Conservation (phyloP, 345 rosid species). For the Anacardium occidentale region DNA sequence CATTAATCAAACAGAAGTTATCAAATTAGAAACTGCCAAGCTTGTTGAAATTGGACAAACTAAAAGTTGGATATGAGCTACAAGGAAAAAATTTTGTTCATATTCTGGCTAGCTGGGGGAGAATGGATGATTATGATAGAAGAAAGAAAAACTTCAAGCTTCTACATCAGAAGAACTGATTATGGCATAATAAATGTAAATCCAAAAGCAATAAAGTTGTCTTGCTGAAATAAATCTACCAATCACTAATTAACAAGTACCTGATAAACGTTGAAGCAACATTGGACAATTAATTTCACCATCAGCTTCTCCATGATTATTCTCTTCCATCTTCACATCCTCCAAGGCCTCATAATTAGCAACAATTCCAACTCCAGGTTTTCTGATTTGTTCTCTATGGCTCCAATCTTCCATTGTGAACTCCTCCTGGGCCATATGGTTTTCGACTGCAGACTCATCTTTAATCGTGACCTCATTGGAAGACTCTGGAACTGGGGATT, state of each 20-base stretch:
- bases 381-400: conserved; percentile 24
- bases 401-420: conserved; percentile 29
- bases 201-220: background rate
- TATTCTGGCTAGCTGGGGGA: background rate
- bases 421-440: conserved; percentile 25
- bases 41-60: background rate
- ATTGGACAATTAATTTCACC: conserved; percentile 29
- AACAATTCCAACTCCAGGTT: conserved; percentile 23
- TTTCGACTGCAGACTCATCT: conserved; percentile 20
- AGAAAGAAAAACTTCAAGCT: background rate
- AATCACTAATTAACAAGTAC: conserved; percentile 16
- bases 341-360: conserved; percentile 23
- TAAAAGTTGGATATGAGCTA: background rate
- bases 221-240: background rate
- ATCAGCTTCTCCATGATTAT: conserved; percentile 38
- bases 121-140: background rate
- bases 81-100: background rate
- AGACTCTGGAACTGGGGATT: conserved; percentile 19
- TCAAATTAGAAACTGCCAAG: background rate
- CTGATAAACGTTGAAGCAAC: conserved; percentile 27
- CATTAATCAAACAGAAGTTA: conserved; percentile 16
- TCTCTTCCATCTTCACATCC: conserved; percentile 28
- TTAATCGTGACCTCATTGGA: conserved; percentile 20
- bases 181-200: background rate
- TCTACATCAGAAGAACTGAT: background rate